Base-by-base conservation (phyloP, 208 protist species). In the Wallacemonas collosoma region DNA sequence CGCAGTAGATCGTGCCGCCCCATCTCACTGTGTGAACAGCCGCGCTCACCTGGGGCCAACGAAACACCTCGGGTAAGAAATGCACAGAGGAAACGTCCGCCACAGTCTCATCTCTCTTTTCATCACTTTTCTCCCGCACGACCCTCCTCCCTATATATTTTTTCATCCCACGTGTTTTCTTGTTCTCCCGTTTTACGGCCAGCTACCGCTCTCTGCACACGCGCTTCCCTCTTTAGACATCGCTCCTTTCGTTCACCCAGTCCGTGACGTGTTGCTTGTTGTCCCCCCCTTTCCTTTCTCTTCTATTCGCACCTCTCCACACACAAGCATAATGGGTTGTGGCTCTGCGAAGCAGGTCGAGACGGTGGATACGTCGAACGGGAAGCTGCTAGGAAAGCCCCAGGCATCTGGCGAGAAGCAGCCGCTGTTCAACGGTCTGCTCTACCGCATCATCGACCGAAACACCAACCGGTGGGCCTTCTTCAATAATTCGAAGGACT, bases 401-500 rank as follows among this genome's bases (percentile, higher is more conserved):
- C 17, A 69, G 38, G 36, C 60, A n/a, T 51, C 60, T 50, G 60
- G 60, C 8, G 76, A 81, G 45, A 67, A 87, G 62, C 73, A 73
- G 15, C 61, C 60, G 1, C 85, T 95, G 62, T 95, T 93, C 71
- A 87, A 87, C 44, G 90, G 90, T 17, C 80, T 95, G 2, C 80
- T 95, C 50, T 89, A 89, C 72, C 87, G 90, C 67, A 81, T 88
- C 60, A 70, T 81, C 39, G 81, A 93, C 57, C 69, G 78, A 53
- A 38, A 69, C 14, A 70, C 57, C 45, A 69, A 80, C 26, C 63
- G 78, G 41, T 86, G 78, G 81, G 80, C 76, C 26, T 93, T 95
- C 72, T 91, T 81, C 81, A 93, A 84, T 79, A 91, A 93, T 80
- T 83, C 81, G 0, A 87, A 80, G 62, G 90, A 95, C 67, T 95